Evolutionary conservation across 169 alveolate species (phyloP).

Genomic region (Plasmodium sp.): DNA sequence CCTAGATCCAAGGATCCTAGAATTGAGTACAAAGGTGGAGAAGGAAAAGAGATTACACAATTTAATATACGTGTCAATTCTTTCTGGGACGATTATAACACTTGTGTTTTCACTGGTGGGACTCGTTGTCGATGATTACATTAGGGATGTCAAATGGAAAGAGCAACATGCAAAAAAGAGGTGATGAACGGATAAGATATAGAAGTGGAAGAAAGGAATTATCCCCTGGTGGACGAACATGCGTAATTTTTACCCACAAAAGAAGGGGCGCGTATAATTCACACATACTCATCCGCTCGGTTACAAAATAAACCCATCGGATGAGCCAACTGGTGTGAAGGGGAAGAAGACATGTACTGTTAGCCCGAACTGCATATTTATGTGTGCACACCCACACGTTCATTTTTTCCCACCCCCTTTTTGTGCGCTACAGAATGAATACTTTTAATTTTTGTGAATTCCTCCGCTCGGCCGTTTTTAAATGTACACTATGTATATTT

Average conservation of each 20-base stretch:
- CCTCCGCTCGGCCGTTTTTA: not conserved
- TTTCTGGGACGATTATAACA: constrained; percentile 8
- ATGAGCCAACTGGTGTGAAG: not conserved
- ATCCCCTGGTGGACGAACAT: not conserved
- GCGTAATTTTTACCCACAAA: not conserved
- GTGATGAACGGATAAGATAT: not conserved
- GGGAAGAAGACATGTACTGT: not conserved
- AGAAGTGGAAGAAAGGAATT: not conserved
- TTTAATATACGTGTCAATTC: not conserved
- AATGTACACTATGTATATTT: not conserved
- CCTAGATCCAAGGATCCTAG: constrained; percentile 14
- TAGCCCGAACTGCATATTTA: not conserved
- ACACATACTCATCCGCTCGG: not conserved
- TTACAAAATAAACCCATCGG: not conserved
- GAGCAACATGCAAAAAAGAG: not conserved
- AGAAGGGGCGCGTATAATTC: not conserved
- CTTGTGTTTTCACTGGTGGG: not conserved
- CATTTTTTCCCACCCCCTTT: not conserved
- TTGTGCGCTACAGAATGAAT: not conserved
- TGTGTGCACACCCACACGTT: not conserved
- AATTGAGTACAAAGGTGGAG: constrained; percentile 5
- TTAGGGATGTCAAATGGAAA: not conserved
- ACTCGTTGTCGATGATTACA: not conserved
- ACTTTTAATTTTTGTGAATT: not conserved
- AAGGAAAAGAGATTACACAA: not conserved